phyloP scores from a whole-genome alignment of 352 stramenopile genomes.

The Globisporangium recalcitrans region DNA sequence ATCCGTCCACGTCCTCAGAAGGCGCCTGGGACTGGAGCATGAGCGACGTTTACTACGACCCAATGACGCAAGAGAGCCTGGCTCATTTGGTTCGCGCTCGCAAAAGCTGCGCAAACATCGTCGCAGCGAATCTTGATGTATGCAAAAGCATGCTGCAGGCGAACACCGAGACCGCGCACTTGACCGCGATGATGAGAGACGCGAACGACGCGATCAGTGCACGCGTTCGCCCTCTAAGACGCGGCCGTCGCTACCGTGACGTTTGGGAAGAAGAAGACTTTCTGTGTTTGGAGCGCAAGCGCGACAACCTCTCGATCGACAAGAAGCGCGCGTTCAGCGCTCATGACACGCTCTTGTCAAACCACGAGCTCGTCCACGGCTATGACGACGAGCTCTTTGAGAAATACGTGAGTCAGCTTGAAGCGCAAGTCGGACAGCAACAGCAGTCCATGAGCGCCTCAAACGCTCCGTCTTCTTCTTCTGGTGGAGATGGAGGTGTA shows the following conservation, averaged over 20 bases:
- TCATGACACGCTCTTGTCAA: conserved; percentile 32
- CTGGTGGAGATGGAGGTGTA: not conserved
- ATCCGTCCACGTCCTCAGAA: conserved; percentile 31
- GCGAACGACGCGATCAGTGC: conserved; percentile 23
- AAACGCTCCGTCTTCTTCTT: not conserved
- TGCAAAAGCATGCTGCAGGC: conserved; percentile 19
- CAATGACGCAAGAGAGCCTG: conserved; percentile 41
- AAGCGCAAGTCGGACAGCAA: conserved; percentile 15
- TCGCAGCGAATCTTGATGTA: conserved; percentile 36
- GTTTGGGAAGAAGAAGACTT: conserved; percentile 78
- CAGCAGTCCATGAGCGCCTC: not conserved
- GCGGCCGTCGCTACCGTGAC: conserved; percentile 68
- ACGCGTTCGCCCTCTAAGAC: conserved; percentile 30
- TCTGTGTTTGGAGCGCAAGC: conserved; percentile 30
- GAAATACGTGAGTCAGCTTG: conserved; percentile 38
- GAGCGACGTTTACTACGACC: conserved; percentile 52
- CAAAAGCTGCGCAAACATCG: conserved; percentile 46
- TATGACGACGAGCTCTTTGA: conserved; percentile 76
- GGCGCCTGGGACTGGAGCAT: conserved; percentile 59
- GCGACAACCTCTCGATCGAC: conserved; percentile 11
- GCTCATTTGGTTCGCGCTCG: conserved; percentile 47
- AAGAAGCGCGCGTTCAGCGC: conserved; percentile 37
- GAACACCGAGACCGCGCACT: conserved; percentile 26
- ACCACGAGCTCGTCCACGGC: conserved; percentile 63
- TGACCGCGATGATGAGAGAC: conserved; percentile 43